Base-by-base conservation (phyloP, 768 basidiomycete genomes). In the Holtermannia corniformis region DNA sequence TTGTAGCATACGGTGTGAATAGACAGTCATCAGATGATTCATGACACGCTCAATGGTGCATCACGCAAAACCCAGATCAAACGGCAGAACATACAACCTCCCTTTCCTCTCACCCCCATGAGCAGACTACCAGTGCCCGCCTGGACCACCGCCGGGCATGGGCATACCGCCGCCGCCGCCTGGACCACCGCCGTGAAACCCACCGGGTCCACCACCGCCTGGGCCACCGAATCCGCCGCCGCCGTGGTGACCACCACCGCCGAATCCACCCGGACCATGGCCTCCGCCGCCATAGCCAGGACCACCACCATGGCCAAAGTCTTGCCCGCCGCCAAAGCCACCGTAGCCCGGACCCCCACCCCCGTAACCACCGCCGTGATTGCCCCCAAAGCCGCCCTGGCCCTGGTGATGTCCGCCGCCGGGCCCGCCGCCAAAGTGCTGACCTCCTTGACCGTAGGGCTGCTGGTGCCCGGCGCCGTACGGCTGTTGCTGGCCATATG, bases 251-350 rank as follows among this genome's bases (percentile, higher is more conserved):
- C n/a, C n/a, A n/a, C 25, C 41, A 20, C 25, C 52, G 12, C 49
- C 19, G 25, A 55, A 20, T 11, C 47, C 23, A 19, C 20, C 53
- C 57, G 56, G 11, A 55, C 55, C 37, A 57, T 58, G 0, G 54
- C 61, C 0, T 52, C 1, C 42, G 12, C 20, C 23, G n/a, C 23
- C 47, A 28, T 25, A n/a, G 47, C 26, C 23, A 13, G 16, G 19
- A 28, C 25, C 1, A 20, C 20, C n/a, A 47, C 26, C 47, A 25
- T 47, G 12, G 24, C 13, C 23, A 12, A 12, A 21, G 47, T 20
- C 16, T 5, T 19, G 13, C 7, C 23, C 23, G 14, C 23, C 32
- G 32, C 32, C 32, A 16, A 37, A 37, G 32, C 32, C 32, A 16
- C 32, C 32, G 32, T 37, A 37, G 16, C 32, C 32, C 16, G 32